phyloP scores from a whole-genome alignment of 768 basidiomycete species.

The Mycena rosella region DNA sequence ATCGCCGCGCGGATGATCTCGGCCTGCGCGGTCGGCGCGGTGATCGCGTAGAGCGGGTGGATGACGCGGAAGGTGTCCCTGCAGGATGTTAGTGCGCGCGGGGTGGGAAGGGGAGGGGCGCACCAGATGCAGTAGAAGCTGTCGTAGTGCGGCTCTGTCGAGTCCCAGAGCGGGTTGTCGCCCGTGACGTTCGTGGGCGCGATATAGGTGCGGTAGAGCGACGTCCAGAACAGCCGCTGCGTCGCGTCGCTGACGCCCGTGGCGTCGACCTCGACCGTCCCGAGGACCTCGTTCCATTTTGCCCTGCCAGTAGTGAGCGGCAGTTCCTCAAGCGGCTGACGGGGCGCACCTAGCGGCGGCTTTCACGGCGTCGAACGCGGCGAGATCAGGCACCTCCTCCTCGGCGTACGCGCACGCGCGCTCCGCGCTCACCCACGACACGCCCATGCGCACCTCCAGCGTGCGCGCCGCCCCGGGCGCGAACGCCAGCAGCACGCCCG shows the following conservation, averaged over 20 bases:
- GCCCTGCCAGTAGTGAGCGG: slow-evolving; percentile 5
- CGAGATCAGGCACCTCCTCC: slow-evolving; percentile 45
- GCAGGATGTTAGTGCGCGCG: no score
- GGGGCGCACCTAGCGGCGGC: slow-evolving; percentile 23
- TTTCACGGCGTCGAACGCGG: slow-evolving; percentile 21
- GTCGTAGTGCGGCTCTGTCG: slow-evolving; percentile 42
- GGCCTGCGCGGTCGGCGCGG: slow-evolving; percentile 33
- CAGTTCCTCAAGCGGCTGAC: no score
- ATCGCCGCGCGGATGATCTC: slow-evolving; percentile 42
- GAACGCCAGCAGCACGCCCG: slow-evolving; percentile 35
- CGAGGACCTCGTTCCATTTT: slow-evolving; percentile 31
- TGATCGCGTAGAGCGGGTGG: slow-evolving; percentile 35
- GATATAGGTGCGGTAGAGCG: slow-evolving; percentile 41
- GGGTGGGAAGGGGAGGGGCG: neutral
- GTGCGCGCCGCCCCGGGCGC: slow-evolving; percentile 37
- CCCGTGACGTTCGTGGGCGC: slow-evolving; percentile 43
- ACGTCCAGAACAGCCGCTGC: slow-evolving; percentile 30
- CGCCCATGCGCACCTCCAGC: slow-evolving; percentile 55
- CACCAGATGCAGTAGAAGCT: slow-evolving; percentile 45
- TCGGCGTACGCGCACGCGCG: slow-evolving; percentile 60
- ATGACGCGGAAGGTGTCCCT: slow-evolving; percentile 36
- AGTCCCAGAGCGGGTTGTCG: slow-evolving; percentile 43
- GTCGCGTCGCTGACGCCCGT: slow-evolving; percentile 26
- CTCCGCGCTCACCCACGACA: slow-evolving; percentile 55
- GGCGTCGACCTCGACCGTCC: slow-evolving; percentile 30